Conservation (phyloP, 2,329 filamentous ascomycete species). For the Pyrenophora graminea region DNA sequence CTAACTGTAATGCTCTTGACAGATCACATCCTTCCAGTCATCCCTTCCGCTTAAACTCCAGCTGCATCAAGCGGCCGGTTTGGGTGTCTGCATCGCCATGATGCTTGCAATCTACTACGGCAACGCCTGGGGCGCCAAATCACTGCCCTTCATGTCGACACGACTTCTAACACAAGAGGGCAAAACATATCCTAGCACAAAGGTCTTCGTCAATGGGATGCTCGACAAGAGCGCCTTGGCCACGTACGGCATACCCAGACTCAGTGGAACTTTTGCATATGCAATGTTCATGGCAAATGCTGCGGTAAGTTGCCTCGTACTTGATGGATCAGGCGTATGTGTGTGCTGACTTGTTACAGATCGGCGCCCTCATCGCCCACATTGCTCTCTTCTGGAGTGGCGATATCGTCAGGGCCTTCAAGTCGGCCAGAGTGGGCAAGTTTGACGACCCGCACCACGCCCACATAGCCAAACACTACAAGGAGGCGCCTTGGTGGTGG, state of each 20-base stretch:
- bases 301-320: constrained; percentile 4
- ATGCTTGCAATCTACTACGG: constrained; percentile 22
- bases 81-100: constrained; percentile 14
- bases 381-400: constrained; percentile 21
- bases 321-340: background rate
- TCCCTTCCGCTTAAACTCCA: constrained; percentile 21
- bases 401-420: constrained; percentile 17
- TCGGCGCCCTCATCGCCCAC: constrained; percentile 17
- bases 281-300: constrained; percentile 26
- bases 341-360: constrained; percentile 5
- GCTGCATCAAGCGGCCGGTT: constrained; percentile 16
- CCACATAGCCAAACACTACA: constrained; percentile 19
- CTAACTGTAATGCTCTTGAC: background rate
- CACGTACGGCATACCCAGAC: constrained; percentile 16
- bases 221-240: constrained; percentile 18
- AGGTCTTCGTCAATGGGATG: constrained; percentile 16
- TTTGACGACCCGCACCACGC: constrained; percentile 19
- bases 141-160: constrained; percentile 22
- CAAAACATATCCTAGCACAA: constrained; percentile 13
- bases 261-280: constrained; percentile 20
- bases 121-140: constrained; percentile 19
- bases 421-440: constrained; percentile 11
- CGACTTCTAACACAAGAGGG: constrained; percentile 17
- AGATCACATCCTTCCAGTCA: constrained; percentile 23
- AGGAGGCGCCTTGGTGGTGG: constrained; percentile 22